phyloP scores from a whole-genome alignment of 202 grass and related monocot species.

The Dendrocalamus latiflorus region DNA sequence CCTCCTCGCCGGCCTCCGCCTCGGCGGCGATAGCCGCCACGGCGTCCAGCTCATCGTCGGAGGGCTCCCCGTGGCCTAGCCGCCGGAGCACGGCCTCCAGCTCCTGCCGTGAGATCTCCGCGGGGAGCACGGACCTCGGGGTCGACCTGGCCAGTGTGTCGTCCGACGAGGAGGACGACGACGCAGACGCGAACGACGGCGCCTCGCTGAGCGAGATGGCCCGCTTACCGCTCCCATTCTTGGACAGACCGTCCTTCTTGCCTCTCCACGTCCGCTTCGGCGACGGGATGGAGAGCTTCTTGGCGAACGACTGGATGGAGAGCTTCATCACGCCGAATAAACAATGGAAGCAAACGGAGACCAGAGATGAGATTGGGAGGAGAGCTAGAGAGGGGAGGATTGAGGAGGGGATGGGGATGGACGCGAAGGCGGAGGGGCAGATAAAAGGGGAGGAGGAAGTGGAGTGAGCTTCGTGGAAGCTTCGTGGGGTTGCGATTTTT shows the following conservation, averaged over 20 bases:
- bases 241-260: neutral
- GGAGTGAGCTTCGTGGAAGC: constrained; percentile 55
- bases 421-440: neutral
- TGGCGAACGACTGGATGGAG: constrained; percentile 35
- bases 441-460: constrained; percentile 23
- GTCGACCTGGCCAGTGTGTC: neutral
- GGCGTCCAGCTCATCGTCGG: constrained; percentile 48
- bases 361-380: neutral
- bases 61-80: constrained; percentile 39
- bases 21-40: constrained; percentile 36
- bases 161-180: constrained; percentile 8
- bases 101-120: constrained; percentile 46
- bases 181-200: constrained; percentile 36
- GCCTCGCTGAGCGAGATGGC: constrained; percentile 44
- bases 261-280: constrained; percentile 27
- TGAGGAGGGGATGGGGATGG: neutral
- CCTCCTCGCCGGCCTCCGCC: neutral
- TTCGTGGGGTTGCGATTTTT: constrained; percentile 24
- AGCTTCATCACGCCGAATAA: constrained; percentile 34
- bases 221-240: neutral
- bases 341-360: neutral
- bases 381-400: neutral
- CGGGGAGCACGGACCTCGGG: constrained; percentile 36
- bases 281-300: constrained; percentile 51
- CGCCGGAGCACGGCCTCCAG: constrained; percentile 59